Evolutionary conservation across 2,329 filamentous ascomycete genomes (phyloP), one percentile per base, ranked within the genome.

Genomic region (Phoma sp.): DNA sequence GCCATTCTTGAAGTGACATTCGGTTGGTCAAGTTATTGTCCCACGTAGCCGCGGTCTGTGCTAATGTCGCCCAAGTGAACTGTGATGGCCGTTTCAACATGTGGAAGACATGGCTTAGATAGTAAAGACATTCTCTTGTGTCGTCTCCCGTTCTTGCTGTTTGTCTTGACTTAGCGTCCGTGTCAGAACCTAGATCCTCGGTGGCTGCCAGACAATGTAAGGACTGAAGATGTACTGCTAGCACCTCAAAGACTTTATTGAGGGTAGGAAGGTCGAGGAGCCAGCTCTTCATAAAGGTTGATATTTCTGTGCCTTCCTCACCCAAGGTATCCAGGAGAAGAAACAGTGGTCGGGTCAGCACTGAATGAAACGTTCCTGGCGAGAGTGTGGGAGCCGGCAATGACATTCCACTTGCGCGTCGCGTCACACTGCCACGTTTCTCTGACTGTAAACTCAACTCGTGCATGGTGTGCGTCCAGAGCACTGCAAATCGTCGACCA

Each of bases 281-380:
- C 93, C 93, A 97, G 42, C 84, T 87, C 64, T 88, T 89, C 32
- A 91, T 86, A 21, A 89, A 88, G 75, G 92, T 88, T 57, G 88
- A 91, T 12, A 89, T 78, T 63, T 93, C 90, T 2, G 87, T 88
- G 17, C 84, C 82, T 55, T 91, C 87, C 53, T 93, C 88, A 15
- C 84, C 76, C 1, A 98, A 79, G 1, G 88, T 83, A 73, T 98
- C 93, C 21, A 98, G 79, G 59, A 96, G 82, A 10, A 96, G 77
- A 59, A 97, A 89, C 15, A 96, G 75, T 1, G 93, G 93, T 42
- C 92, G 85, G 5, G 88, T 88, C 33, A 98, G 81, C 78, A 96
- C 88, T 5, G 88, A 78, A 62, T 90, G 85, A 67, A 87, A 91
- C 59, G 88, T 80, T 23, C 85, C 67, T 74, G 82, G 61, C 4